Evolutionary conservation across 1,284 basidiomycete species (phyloP).

Genomic region (Boletus subluridellus): DNA sequence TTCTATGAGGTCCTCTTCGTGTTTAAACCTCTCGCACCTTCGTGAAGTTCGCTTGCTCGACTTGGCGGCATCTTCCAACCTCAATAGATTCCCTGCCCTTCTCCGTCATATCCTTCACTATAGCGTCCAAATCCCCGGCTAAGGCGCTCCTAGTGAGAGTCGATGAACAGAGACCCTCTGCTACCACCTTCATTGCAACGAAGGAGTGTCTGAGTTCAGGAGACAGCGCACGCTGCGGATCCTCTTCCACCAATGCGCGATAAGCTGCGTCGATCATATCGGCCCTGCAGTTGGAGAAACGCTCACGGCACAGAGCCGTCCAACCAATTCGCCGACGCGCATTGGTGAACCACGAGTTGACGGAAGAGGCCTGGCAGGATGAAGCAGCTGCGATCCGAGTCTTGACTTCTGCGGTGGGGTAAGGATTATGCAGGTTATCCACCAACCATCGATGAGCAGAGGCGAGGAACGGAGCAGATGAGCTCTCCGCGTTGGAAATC

Average conservation of each 20-base stretch:
- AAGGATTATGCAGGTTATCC: constrained; percentile 48
- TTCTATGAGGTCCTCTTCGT: fast-evolving
- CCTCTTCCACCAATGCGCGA: constrained; percentile 37
- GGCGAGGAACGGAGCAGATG: background rate
- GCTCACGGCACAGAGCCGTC: constrained; percentile 40
- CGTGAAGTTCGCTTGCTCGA: background rate
- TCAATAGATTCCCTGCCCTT: background rate
- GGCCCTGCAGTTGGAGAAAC: constrained; percentile 39
- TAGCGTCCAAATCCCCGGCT: constrained; percentile 26
- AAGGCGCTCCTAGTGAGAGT: constrained; percentile 29
- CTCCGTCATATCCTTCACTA: constrained; percentile 29
- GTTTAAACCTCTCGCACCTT: constrained; percentile 6
- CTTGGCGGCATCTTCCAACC: background rate
- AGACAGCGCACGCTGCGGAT: constrained; percentile 23
- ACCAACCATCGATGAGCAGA: constrained; percentile 36
- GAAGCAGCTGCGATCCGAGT: constrained; percentile 13
- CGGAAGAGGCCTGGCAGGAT: constrained; percentile 11
- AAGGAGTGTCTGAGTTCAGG: constrained; percentile 34
- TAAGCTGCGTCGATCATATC: constrained; percentile 43
- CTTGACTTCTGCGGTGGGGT: constrained; percentile 39
- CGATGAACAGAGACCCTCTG: constrained; percentile 35
- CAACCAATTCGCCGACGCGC: constrained; percentile 51
- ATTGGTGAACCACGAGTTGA: constrained; percentile 51
- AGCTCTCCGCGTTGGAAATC: fast-evolving
- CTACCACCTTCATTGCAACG: constrained; percentile 33